Evolutionary conservation across 2,329 filamentous ascomycete species (phyloP).

Genomic region (Scytalidium sp.): DNA sequence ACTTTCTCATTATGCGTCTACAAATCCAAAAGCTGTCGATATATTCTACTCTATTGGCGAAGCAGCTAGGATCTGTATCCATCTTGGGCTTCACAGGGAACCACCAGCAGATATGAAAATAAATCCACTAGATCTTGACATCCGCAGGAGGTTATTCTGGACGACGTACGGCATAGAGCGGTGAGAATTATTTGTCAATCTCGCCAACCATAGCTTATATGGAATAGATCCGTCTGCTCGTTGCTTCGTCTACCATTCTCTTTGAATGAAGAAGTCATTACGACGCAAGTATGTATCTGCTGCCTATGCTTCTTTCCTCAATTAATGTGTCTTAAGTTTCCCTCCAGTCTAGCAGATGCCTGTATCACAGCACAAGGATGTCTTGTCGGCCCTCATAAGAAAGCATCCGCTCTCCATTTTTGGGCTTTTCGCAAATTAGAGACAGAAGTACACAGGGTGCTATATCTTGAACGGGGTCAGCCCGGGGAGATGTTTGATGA

Average conservation of each 20-base stretch:
- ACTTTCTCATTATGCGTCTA: conserved; percentile 3
- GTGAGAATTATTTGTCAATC: neutral
- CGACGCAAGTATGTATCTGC: neutral
- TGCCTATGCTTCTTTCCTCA: neutral
- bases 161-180: conserved; percentile 3
- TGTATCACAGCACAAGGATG: neutral
- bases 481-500: neutral
- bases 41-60: conserved; percentile 3
- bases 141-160: conserved; percentile 2
- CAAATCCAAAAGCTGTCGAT: conserved; percentile 4
- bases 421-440: conserved; percentile 12
- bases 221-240: conserved; percentile 3
- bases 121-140: neutral
- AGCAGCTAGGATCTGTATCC: neutral
- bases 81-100: conserved; percentile 2
- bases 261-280: conserved; percentile 4
- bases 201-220: neutral
- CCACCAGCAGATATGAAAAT: neutral
- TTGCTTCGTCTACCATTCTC: conserved; percentile 5
- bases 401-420: conserved; percentile 13
- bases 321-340: neutral
- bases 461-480: conserved; percentile 11
- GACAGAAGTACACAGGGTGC: conserved; percentile 12
- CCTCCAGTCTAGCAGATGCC: neutral
- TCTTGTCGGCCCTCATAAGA: conserved; percentile 3